phyloP scores from a whole-genome alignment of 306 rosid species.

The Castanea mollissima region DNA sequence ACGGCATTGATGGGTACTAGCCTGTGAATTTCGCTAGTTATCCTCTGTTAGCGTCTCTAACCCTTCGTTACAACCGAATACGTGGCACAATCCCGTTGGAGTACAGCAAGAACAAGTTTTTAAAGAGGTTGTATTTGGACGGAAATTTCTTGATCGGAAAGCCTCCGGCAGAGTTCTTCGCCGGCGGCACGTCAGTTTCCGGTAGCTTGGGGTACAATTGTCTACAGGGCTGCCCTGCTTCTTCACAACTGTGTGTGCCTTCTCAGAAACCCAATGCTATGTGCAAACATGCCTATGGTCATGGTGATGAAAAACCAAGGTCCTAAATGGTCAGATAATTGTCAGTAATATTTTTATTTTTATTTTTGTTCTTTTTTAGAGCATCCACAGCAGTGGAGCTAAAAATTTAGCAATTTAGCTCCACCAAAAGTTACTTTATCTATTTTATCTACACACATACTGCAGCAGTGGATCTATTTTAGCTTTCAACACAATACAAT shows the following conservation, averaged over 20 bases:
- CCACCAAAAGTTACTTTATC: no score
- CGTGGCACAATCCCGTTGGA: constrained; percentile 78
- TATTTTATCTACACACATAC: no score
- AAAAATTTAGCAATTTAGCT: no score
- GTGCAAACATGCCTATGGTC: constrained; percentile 60
- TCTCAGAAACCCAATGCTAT: constrained; percentile 70
- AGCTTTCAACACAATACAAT: no score
- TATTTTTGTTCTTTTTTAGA: not conserved
- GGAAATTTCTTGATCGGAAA: constrained; percentile 74
- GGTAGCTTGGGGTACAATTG: constrained; percentile 95
- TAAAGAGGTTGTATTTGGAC: constrained; percentile 66
- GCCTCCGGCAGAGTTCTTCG: constrained; percentile 63
- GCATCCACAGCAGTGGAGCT: no score
- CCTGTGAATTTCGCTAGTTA: constrained; percentile 58
- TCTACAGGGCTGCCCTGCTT: constrained; percentile 62
- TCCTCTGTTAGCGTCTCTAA: constrained; percentile 57
- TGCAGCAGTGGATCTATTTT: no score
- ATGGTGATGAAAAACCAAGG: constrained; percentile 48
- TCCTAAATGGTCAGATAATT: constrained; percentile 17
- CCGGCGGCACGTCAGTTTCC: constrained; percentile 32
- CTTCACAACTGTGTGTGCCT: constrained; percentile 64
- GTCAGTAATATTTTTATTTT: constrained; percentile 24
- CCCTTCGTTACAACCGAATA: constrained; percentile 67
- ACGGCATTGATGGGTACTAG: constrained; percentile 65
- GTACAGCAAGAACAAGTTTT: constrained; percentile 43